Evolutionary conservation across 768 basidiomycete genomes (phyloP), one percentile per base, ranked within the genome.

Genomic region (Floccularia luteovirens): DNA sequence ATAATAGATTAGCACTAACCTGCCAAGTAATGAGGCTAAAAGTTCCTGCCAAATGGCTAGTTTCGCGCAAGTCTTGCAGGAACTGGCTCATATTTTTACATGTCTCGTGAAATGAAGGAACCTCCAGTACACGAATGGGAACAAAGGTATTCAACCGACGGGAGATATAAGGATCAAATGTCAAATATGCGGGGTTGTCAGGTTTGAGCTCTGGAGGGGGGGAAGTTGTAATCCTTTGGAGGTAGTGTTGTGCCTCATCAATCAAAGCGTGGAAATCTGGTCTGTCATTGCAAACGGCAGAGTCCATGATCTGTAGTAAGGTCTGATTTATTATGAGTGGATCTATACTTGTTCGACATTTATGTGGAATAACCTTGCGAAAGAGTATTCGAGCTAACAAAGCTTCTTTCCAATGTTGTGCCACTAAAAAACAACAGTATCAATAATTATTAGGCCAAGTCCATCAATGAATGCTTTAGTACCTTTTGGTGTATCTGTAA

Each of bases 121-220:
- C 50, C 19, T 65, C 59, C 6, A 86, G 60, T 3, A 76, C 60
- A n/a, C 81, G 75, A 14, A 84, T 71, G 0, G 87, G 87, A 48
- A 84, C 74, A 41, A 74, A 75, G 22, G 76, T 79, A 33, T 75
- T 76, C 2, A 90, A 63, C 20, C 70, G 66, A n/a, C 85, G 77
- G 2, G 76, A 71, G 34, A 86, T 72, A 38, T 70, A 65, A 0
- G 82, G 77, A 48, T 89, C 83, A 35, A 89, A 84, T 1, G 74
- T 75, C 2, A 67, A 58, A 13, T 52, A 56, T 0, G 74, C 77
- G 0, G 67, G 61, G 3, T 85, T 83, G 16, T 59, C 54, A 3
- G 60, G 51, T 0, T 43, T 45, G 2, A 66, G 71, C 3, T 64
- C 57, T 1, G 66, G 58, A 1, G 63, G 48, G 1, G 67, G 63